Conservation (phyloP, 1,284 basidiomycete genomes). For the Cryptococcus sp. region DNA sequence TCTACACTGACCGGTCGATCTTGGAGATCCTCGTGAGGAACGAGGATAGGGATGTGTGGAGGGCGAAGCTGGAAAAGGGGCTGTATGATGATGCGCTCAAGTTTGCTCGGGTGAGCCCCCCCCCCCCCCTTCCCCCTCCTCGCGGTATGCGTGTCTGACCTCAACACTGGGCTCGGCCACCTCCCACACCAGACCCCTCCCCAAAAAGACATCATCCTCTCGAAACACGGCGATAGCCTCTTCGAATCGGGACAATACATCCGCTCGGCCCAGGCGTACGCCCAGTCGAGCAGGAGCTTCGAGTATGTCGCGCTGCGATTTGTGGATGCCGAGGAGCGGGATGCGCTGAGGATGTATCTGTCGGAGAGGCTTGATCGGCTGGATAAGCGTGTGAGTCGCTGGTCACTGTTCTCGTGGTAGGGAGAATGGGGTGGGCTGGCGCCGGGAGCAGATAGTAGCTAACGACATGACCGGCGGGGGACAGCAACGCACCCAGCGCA, state of each 20-base stretch:
- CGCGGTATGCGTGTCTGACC: too few species aligned
- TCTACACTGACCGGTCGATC: conserved; percentile 84
- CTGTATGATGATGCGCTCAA: conserved; percentile 73
- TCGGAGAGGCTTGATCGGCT: conserved; percentile 79
- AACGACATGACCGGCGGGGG: background rate
- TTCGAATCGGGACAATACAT: conserved; percentile 81
- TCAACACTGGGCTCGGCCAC: too few species aligned
- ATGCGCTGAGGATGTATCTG: conserved; percentile 86
- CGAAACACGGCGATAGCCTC: conserved; percentile 78
- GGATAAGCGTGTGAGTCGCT: conserved; percentile 63
- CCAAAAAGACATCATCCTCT: conserved; percentile 81
- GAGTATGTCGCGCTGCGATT: conserved; percentile 92
- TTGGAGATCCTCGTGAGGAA: conserved; percentile 84
- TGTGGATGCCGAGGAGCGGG: conserved; percentile 84
- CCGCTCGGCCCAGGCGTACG: conserved; percentile 86
- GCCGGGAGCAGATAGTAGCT: too few species aligned
- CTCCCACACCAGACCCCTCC: conserved; percentile 60
- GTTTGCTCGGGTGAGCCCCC: conserved; percentile 66
- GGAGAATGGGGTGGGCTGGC: too few species aligned
- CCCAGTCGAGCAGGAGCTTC: conserved; percentile 81
- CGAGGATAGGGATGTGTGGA: conserved; percentile 94
- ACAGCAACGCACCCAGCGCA: conserved; percentile 85
- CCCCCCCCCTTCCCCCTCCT: background rate
- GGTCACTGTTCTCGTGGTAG: background rate
- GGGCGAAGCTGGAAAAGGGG: conserved; percentile 75